Conservation (phyloP, 345 rosid species). For the Excoecaria cochinchinensis region DNA sequence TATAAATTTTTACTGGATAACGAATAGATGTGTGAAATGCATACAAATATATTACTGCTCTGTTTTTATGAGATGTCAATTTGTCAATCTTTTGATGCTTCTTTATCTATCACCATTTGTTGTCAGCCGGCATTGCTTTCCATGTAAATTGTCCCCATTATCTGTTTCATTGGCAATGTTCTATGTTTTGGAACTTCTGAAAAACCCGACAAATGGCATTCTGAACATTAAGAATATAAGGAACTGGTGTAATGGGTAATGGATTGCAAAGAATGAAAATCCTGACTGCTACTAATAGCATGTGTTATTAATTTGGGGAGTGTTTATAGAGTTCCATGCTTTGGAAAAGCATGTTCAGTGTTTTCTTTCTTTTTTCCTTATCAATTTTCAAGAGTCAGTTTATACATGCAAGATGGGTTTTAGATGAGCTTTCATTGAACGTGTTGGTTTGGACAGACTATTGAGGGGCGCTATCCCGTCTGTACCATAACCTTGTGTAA, state of each 20-base stretch:
- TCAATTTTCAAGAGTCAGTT: background rate
- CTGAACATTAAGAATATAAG: background rate
- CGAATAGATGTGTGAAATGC: background rate
- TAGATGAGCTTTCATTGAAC: background rate
- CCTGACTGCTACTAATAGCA: background rate
- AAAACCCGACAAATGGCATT: background rate
- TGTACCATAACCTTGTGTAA: constrained; percentile 6
- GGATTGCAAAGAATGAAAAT: background rate
- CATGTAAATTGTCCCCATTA: background rate
- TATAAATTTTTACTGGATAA: background rate
- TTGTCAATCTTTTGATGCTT: background rate
- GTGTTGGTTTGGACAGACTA: background rate
- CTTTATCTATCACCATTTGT: background rate
- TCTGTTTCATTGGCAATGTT: background rate
- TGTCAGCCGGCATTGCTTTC: background rate
- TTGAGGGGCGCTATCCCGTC: background rate
- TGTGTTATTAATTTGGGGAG: background rate
- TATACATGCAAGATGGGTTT: background rate
- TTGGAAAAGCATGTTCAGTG: background rate
- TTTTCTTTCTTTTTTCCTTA: background rate
- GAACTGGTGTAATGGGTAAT: background rate
- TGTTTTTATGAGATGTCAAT: background rate
- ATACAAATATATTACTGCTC: background rate
- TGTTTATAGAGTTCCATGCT: background rate
- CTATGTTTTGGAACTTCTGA: background rate